Conservation (phyloP, 2,329 filamentous ascomycete genomes). For the Fusarium sp. region DNA sequence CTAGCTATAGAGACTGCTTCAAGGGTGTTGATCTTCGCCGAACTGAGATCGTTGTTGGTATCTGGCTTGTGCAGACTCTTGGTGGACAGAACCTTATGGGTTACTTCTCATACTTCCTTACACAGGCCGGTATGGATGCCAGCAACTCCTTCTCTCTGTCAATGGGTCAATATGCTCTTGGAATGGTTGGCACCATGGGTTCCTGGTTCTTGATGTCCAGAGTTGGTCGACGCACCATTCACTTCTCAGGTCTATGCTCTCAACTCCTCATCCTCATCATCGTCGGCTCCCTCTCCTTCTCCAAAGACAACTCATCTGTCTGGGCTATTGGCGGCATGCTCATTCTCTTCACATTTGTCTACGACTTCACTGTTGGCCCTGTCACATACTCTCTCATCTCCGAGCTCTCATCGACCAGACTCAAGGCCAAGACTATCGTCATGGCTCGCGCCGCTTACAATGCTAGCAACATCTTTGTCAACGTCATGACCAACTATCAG, state of each 20-base stretch:
- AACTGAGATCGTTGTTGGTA: slow-evolving; percentile 62
- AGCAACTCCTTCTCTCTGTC: slow-evolving; percentile 57
- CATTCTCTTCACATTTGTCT: slow-evolving; percentile 63
- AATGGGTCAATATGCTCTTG: slow-evolving; percentile 61
- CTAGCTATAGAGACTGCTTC: slow-evolving; percentile 63
- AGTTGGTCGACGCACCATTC: slow-evolving; percentile 61
- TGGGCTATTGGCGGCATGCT: slow-evolving; percentile 60
- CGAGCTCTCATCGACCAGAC: slow-evolving; percentile 63
- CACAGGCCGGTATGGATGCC: slow-evolving; percentile 57
- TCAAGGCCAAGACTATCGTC: slow-evolving; percentile 66
- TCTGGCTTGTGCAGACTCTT: slow-evolving; percentile 61
- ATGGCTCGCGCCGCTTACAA: slow-evolving; percentile 58
- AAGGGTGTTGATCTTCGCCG: slow-evolving; percentile 61
- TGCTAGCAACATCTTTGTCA: slow-evolving; percentile 61
- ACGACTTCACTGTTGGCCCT: slow-evolving; percentile 65
- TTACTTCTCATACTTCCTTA: slow-evolving; percentile 59
- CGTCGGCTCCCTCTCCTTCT: slow-evolving; percentile 54
- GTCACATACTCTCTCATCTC: slow-evolving; percentile 63
- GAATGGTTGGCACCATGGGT: slow-evolving; percentile 60
- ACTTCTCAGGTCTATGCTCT: slow-evolving; percentile 57
- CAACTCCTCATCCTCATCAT: slow-evolving; percentile 55
- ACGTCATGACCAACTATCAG: slow-evolving; percentile 61
- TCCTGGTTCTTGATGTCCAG: slow-evolving; percentile 62
- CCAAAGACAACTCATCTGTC: slow-evolving; percentile 47
- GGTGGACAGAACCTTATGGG: slow-evolving; percentile 62